These are phyloP conservation scores for Parietaria judaica DNA, from an alignment of 306 rosid species.

Conservation along the genomic window DNA sequence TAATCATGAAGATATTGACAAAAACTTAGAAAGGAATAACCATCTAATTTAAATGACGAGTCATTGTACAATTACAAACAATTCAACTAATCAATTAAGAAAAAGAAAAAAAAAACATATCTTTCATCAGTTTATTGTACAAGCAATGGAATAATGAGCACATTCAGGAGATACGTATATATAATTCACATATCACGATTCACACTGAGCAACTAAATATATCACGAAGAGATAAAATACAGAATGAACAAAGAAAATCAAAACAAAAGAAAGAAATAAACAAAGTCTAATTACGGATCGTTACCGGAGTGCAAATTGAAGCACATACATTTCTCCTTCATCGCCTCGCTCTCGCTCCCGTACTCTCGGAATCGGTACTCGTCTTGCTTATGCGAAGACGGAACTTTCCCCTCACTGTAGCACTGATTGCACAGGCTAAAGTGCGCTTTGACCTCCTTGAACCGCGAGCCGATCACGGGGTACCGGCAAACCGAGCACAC, in stretches of 20 bases:
- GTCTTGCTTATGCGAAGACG: constrained; percentile 80
- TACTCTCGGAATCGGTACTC: constrained; percentile 90
- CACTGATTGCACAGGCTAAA: constrained; percentile 91
- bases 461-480: constrained; percentile 79
- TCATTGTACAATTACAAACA: background rate
- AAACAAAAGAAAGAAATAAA: constrained; percentile 19
- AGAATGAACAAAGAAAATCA: constrained; percentile 17
- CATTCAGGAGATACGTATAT: constrained; percentile 31
- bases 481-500: constrained; percentile 84
- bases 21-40: background rate
- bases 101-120: too few relatives aligned
- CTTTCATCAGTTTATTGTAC: constrained; percentile 40
- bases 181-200: constrained; percentile 50
- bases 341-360: constrained; percentile 65
- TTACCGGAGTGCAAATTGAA: constrained; percentile 58
- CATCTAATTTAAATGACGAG: background rate
- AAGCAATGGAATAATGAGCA: constrained; percentile 25
- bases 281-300: constrained; percentile 40
- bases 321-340: constrained; percentile 86
- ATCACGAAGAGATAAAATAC: constrained; percentile 23
- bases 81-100: too few relatives aligned
- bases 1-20: too few relatives aligned
- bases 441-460: constrained; percentile 77
- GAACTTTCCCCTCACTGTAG: constrained; percentile 98
- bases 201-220: constrained; percentile 56